These are phyloP conservation scores for Neospora caninum DNA, from an alignment of 169 alveolate species.

Conservation along the genomic window DNA sequence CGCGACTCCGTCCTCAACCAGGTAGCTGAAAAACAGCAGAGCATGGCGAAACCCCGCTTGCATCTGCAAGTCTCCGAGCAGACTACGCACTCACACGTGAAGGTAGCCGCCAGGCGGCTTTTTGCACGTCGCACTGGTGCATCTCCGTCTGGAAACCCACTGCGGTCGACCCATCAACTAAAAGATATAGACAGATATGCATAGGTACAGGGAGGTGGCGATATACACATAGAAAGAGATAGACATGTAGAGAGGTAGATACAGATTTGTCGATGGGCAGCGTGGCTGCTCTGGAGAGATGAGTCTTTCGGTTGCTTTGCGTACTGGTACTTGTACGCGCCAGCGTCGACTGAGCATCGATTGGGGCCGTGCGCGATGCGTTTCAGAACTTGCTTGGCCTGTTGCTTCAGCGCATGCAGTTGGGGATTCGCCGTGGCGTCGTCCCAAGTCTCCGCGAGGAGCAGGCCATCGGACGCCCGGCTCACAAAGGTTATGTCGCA, in stretches of 20 bases:
- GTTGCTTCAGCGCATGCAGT: slow-evolving; percentile 71
- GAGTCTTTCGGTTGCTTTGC: not conserved
- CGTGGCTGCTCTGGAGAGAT: too few relatives aligned
- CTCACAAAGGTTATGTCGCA: slow-evolving; percentile 80
- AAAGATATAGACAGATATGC: not conserved
- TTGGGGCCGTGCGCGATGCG: slow-evolving; percentile 52
- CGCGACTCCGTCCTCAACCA: slow-evolving; percentile 77
- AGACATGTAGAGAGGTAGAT: not conserved
- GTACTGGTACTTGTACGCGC: slow-evolving; percentile 15
- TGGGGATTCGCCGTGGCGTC: slow-evolving; percentile 70
- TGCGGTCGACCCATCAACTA: not conserved
- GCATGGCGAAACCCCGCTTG: too few relatives aligned
- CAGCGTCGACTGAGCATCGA: slow-evolving; percentile 62
- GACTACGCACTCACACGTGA: not conserved
- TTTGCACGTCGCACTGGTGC: too few relatives aligned
- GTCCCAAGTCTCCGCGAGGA: slow-evolving; percentile 83
- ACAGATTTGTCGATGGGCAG: too few relatives aligned
- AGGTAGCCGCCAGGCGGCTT: not conserved
- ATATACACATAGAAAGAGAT: not conserved
- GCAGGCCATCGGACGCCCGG: slow-evolving; percentile 85
- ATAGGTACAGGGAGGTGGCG: not conserved
- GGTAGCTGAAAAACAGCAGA: slow-evolving; percentile 69
- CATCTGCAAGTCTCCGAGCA: too few relatives aligned
- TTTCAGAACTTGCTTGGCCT: slow-evolving; percentile 75
- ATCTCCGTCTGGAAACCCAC: too few relatives aligned